Base-by-base conservation (phyloP, 1,284 basidiomycete species). In the Cutaneotrichosporon curvatum region DNA sequence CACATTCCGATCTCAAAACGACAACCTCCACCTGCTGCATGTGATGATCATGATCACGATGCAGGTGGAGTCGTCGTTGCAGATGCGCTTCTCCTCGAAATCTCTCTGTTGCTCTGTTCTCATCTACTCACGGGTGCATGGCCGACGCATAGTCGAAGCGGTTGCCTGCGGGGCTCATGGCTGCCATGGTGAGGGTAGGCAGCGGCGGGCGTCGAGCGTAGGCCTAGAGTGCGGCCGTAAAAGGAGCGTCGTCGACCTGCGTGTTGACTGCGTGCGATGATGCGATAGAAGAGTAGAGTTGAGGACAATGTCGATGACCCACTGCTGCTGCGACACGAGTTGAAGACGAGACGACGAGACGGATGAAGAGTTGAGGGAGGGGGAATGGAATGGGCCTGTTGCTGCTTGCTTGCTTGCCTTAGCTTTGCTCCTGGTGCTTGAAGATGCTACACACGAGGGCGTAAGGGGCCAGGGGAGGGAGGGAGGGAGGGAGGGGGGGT, bases 91-190 rank as follows among this genome's bases (percentile, higher is more conserved):
- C 25, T 12, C 25, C 25, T 21, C 36, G 10, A 3, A 14, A 3
- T 35, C 16, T 14, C 15, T 35, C 16, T 18, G 10, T 35, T 7
- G 12, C 18, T 5, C 22, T 21, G 12, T 3, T 10, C 18, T 21
- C 18, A 23, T 12, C 11, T 14, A 54, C 52, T 54, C 40, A 54
- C 52, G 52, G 52, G 30, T 54, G 52, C 52, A 54, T 54, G 21
- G 48, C 52, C 23, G 48, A 43, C 21, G 39, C 45, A 28, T 50
- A 54, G 48, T 54, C 52, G 45, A 54, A 54, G 16, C 52, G 45
- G 42, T 34, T 50, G 25, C 52, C 48, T 14, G 40, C 45, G 25
- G 52, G 52, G 41, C 41, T 43, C 32, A 43, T 43, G 20, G 41
- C 41, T 25, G 41, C 33, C 41, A 43, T 43, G 23, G 23, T 30